Evolutionary conservation across 139 green algal species (phyloP), one percentile per base, ranked within the genome.

Genomic region (Yamagishiella unicocca): DNA sequence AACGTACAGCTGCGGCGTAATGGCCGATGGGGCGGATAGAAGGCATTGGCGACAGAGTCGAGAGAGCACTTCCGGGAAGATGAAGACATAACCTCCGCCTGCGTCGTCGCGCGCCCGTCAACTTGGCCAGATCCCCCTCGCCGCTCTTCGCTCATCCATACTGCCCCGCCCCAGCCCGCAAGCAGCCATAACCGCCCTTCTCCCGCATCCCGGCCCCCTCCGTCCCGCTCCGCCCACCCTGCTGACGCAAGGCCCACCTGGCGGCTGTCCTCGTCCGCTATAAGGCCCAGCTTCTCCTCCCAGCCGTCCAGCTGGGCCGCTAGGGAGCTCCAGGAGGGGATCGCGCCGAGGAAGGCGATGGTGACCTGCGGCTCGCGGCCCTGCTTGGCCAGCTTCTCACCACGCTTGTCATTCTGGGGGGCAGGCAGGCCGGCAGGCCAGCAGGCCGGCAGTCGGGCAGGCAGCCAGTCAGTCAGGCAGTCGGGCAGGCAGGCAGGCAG

Each of bases 1-100:
- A 25, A 84, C 77, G 58, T 73, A 84, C 17, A 84, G 55, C 77
- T 84, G 76, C 74, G 45, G 62, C n/a, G n/a, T n/a, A n/a, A 25
- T 25, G 55, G 27, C 66, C 27, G 33, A 9, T 33, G 66, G 31
- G 12, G 29, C 62, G 29, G n/a, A n/a, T n/a, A n/a, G n/a, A n/a
- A n/a, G n/a, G n/a, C n/a, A n/a, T n/a, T n/a, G n/a, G n/a, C n/a
- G n/a, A n/a, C n/a, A n/a, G n/a, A n/a, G n/a, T n/a, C n/a, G n/a
- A n/a, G n/a, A n/a, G n/a, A n/a, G n/a, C n/a, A n/a, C n/a, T n/a
- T n/a, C n/a, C n/a, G n/a, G n/a, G n/a, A n/a, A n/a, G n/a, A n/a
- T n/a, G n/a, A n/a, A n/a, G n/a, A n/a, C n/a, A n/a, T n/a, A n/a
- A n/a, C n/a, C n/a, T n/a, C n/a, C n/a, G n/a, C n/a, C n/a, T n/a